Base-by-base conservation (phyloP, 2,329 filamentous ascomycete genomes). In the Apiospora phragmitis region DNA sequence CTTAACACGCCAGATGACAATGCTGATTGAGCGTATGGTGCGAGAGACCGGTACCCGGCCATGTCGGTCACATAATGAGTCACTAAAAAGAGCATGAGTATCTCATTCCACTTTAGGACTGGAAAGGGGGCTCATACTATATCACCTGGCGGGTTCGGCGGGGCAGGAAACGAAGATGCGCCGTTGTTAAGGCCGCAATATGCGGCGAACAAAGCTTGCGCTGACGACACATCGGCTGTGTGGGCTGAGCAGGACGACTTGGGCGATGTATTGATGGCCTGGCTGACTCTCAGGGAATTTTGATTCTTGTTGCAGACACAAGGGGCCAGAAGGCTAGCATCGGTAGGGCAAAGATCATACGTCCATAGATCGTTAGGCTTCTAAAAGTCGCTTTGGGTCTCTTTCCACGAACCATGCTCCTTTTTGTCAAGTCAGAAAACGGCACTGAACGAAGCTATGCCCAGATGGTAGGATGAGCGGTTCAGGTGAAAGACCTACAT, bases 41-140 rank as follows among this genome's bases (percentile, higher is more conserved):
- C 81, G 0, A 89, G 79, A 0, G 82, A 80, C 55, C 79, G 82
- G 71, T 80, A 89, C 70, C 85, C 78, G 0, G 84, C 79, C 38
- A 89, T 76, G 16, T 83, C 87, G 1, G 86, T 87, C 70, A 89
- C 85, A 71, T 87, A 86, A 74, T 88, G 89, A 0, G 85, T 82
- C 83, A 89, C 84, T 86, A 29, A 4, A 7, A 67, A 68, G 29
- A 24, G 38, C 32, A 32, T 62, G 32, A 62, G 55, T 38, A 11
- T 65, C 70, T 32, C 70, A 43, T 71, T 43, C 68, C 69, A 29
- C 6, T 35, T 12, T 59, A 4, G 6, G 24, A 14, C 7, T 38
- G 9, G n/a, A 66, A 51, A 29, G 62, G 26, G n/a, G 8, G 29
- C 18, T 82, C 85, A 72, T 74, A 87, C 85, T 87, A 71, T 88